These are phyloP conservation scores for Melaleuca alternifolia DNA, from an alignment of 345 rosid genomes.

Conservation along the genomic window DNA sequence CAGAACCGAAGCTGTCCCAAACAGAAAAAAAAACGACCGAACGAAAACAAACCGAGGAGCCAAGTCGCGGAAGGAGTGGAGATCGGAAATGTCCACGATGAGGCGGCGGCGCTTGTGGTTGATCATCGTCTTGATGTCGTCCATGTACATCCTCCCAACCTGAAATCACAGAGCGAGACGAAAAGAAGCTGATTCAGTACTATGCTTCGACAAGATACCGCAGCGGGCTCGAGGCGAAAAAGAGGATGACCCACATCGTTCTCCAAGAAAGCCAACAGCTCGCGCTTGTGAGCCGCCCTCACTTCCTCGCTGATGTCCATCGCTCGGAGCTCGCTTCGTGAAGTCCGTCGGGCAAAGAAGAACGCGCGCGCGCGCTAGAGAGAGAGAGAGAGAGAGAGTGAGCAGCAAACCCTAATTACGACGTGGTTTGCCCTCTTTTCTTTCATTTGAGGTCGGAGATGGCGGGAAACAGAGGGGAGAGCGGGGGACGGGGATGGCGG, in stretches of 20 bases:
- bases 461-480: not conserved
- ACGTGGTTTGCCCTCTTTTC: not conserved
- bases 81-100: slow-evolving; percentile 83
- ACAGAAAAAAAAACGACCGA: not conserved
- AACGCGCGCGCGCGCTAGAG: not conserved
- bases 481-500: not conserved
- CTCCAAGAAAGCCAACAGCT: slow-evolving; percentile 64
- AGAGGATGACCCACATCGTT: slow-evolving; percentile 30
- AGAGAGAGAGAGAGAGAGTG: not conserved
- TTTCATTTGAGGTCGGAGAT: not conserved
- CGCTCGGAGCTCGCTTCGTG: not conserved
- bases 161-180: not conserved
- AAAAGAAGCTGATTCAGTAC: not conserved
- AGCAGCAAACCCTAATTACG: not conserved
- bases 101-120: slow-evolving; percentile 89
- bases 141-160: slow-evolving; percentile 50
- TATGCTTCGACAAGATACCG: not conserved
- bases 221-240: not conserved
- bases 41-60: slow-evolving; percentile 41
- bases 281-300: slow-evolving; percentile 69
- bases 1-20: not conserved
- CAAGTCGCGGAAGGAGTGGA: slow-evolving; percentile 56
- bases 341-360: not conserved
- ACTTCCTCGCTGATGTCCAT: slow-evolving; percentile 64
- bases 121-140: slow-evolving; percentile 75